Base-by-base conservation (phyloP, 2,329 filamentous ascomycete genomes). In the Xylaria sp. region DNA sequence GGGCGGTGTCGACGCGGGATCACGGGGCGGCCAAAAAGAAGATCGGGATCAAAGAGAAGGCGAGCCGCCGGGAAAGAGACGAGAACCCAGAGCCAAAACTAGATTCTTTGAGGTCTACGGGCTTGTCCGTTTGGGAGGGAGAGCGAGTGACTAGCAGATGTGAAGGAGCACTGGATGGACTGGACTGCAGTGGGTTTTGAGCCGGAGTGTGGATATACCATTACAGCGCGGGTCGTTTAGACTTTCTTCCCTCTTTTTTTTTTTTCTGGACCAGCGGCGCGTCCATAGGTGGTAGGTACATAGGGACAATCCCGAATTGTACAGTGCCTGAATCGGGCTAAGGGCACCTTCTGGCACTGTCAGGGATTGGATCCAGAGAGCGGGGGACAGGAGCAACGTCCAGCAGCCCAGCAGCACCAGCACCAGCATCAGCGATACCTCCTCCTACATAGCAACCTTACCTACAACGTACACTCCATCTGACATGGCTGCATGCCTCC, bases 201-300 rank as follows among this genome's bases (percentile, higher is more conserved):
- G 38, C 45, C 39, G 50, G 48, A 61, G 58, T 59, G 58, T 59
- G 58, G 55, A 54, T 59, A 54, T 58, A 44, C 29, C 34, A 40
- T 52, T 51, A 54, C 50, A 56, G 58, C 58, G 55, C 58, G 50
- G 52, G 52, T 58, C 48, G 38, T 52, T 52, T 55, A 47, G 34
- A 47, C 49, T 52, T 52, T 48, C 39, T 54, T 45, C 43, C 52
- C 29, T 26, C 56, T 59, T 58, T 34, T 34, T 34, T 34, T 34
- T 34, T 34, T 34, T 3, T 6, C 8, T 7, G 11, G 29, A 34
- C 18, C 49, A 50, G 52, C 49, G 50, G 58, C 52, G 55, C 52
- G 52, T 59, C 34, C 39, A 37, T 41, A 42, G 11, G 24, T 21
- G 8, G 16, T 39, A 39, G 16, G n/a, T 44, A 44, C n/a, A 26